phyloP scores from a whole-genome alignment of 1,139 yeast species.

The Hyphopichia burtonii region DNA sequence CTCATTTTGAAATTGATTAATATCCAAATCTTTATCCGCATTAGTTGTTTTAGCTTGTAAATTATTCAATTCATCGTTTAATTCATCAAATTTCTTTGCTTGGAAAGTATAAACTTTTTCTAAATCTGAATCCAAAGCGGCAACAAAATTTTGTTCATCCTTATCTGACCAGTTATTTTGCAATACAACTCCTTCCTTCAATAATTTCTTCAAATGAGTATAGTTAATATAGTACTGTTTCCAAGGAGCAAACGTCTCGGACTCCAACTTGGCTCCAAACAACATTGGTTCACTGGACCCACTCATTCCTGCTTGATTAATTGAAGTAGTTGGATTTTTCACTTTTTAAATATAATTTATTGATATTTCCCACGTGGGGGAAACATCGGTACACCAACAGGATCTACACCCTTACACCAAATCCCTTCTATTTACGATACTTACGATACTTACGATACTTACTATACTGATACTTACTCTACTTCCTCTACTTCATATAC shows the following conservation, averaged over 20 bases:
- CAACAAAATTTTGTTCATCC: constrained; percentile 82
- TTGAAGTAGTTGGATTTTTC: too few relatives aligned
- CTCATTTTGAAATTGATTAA: constrained; percentile 55
- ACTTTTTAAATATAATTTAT: too few relatives aligned
- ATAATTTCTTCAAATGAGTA: constrained; percentile 71
- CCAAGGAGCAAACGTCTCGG: constrained; percentile 89
- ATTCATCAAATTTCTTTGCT: constrained; percentile 62
- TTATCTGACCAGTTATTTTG: constrained; percentile 66
- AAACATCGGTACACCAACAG: too few relatives aligned
- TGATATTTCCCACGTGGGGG: too few relatives aligned
- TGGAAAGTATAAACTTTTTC: constrained; percentile 95
- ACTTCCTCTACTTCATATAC: too few relatives aligned
- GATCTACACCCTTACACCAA: neutral
- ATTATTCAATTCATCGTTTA: constrained; percentile 61
- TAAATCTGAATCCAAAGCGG: constrained; percentile 77
- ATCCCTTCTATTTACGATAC: too few relatives aligned
- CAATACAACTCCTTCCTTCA: constrained; percentile 73
- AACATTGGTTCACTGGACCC: constrained; percentile 63
- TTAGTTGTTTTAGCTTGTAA: constrained; percentile 52
- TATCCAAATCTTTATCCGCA: constrained; percentile 44
- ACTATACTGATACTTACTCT: too few relatives aligned
- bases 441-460: too few relatives aligned
- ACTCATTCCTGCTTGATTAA: too few relatives aligned
- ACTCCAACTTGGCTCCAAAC: constrained; percentile 79
- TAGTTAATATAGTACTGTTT: constrained; percentile 77